Evolutionary conservation across 352 stramenopile species (phyloP).

Genomic region (Globisporangium megalacanthum): DNA sequence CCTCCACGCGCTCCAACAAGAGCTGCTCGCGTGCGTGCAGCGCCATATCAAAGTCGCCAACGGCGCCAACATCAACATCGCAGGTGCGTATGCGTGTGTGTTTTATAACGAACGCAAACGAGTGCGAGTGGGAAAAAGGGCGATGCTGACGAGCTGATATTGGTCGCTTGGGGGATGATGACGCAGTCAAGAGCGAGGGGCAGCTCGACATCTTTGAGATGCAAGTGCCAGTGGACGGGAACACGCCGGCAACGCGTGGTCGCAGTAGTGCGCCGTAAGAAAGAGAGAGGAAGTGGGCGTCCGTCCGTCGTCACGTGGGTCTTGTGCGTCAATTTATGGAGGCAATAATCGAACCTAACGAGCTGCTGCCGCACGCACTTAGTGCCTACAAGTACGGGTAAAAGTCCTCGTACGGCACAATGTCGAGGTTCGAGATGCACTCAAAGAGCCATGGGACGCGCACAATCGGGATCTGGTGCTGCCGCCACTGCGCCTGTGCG

Average conservation of each 20-base stretch:
- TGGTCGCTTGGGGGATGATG: background rate
- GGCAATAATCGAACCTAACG: background rate
- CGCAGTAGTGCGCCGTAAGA: constrained; percentile 1
- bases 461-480: constrained; percentile 79
- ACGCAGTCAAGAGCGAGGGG: constrained; percentile 80
- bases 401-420: constrained; percentile 83
- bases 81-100: constrained; percentile 28
- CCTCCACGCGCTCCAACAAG: constrained; percentile 66
- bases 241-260: constrained; percentile 15
- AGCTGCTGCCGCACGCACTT: background rate
- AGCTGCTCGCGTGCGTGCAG: constrained; percentile 84
- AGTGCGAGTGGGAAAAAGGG: too few relatives aligned
- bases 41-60: constrained; percentile 83
- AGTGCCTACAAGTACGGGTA: constrained; percentile 60
- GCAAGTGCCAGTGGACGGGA: constrained; percentile 79
- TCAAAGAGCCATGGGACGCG: constrained; percentile 86
- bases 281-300: background rate
- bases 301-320: background rate
- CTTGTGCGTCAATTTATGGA: background rate
- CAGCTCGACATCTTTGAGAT: constrained; percentile 89
- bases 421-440: constrained; percentile 80
- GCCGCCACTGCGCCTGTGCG: constrained; percentile 51
- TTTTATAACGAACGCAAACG: too few relatives aligned
- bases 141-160: too few relatives aligned
- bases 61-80: constrained; percentile 87